These are phyloP conservation scores for Flaveria trinervia DNA, from an alignment of 129 eudicot species.

Conservation along the genomic window DNA sequence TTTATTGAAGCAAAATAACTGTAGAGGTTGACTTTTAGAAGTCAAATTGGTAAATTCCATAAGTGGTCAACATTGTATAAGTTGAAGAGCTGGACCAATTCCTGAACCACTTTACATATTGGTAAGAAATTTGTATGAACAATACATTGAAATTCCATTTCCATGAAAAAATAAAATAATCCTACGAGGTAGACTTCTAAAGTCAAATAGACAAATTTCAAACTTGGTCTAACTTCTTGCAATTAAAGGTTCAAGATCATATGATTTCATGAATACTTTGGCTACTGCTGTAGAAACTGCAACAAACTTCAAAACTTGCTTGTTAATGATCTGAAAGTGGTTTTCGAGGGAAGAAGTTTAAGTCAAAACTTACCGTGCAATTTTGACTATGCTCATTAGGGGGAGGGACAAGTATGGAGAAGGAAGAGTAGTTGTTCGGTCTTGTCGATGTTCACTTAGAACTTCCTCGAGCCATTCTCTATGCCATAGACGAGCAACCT, in stretches of 20 bases:
- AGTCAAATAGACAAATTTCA: constrained; percentile 4
- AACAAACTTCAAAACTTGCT: constrained; percentile 5
- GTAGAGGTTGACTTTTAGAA: constrained; percentile 4
- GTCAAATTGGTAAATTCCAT: background rate
- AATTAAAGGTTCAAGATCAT: background rate
- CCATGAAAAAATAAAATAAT: constrained; percentile 22
- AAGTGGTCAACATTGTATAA: background rate
- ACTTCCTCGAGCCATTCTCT: constrained; percentile 77
- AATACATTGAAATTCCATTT: constrained; percentile 60
- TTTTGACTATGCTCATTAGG: constrained; percentile 76
- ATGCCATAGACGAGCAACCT: constrained; percentile 92
- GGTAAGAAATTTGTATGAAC: background rate
- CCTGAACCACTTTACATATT: background rate
- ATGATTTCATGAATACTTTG: background rate
- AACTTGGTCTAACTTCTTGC: constrained; percentile 5
- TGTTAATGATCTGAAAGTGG: constrained; percentile 1
- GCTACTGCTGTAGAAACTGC: constrained; percentile 1
- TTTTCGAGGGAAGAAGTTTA: background rate
- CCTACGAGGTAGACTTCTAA: constrained; percentile 6
- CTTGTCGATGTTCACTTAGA: constrained; percentile 47
- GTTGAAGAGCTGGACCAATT: background rate
- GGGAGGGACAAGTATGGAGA: constrained; percentile 93
- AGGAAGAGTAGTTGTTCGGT: constrained; percentile 43
- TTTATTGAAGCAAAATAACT: background rate
- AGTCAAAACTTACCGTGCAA: constrained; percentile 62